These are phyloP conservation scores for Escovopsis sp. DNA, from an alignment of 2,329 filamentous ascomycete species.

Conservation along the genomic window DNA sequence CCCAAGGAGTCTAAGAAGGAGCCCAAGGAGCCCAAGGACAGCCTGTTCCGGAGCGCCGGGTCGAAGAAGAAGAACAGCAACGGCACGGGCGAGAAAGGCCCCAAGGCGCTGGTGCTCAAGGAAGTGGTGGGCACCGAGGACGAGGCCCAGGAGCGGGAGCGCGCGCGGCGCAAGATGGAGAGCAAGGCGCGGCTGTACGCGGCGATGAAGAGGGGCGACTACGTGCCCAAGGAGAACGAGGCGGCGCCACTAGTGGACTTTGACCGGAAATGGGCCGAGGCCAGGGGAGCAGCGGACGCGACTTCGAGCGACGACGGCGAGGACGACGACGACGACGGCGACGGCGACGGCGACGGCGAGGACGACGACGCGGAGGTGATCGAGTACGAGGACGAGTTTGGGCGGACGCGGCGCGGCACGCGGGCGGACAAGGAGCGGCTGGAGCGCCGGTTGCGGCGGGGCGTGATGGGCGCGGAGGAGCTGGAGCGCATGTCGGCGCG, in stretches of 20 bases:
- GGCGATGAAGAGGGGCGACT: slow-evolving; percentile 80
- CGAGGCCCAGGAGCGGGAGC: slow-evolving; percentile 52
- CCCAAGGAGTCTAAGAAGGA: slow-evolving; percentile 24
- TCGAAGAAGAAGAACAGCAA: slow-evolving; percentile 11
- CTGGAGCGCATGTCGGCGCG: slow-evolving; percentile 55
- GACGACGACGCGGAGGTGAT: slow-evolving; percentile 46
- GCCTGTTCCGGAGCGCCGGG: slow-evolving; percentile 26
- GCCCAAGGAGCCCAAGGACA: slow-evolving; percentile 29
- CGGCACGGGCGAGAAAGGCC: slow-evolving; percentile 33
- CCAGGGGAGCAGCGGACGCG: slow-evolving; percentile 28
- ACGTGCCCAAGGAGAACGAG: slow-evolving; percentile 51
- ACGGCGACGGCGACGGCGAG: slow-evolving; percentile 22
- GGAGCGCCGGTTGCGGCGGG: slow-evolving; percentile 37
- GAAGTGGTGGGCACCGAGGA: slow-evolving; percentile 41
- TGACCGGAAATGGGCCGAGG: slow-evolving; percentile 85
- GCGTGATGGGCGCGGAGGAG: slow-evolving; percentile 41
- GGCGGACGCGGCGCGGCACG: slow-evolving; percentile 62
- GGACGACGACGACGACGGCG: slow-evolving; percentile 21
- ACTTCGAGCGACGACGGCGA: slow-evolving; percentile 21
- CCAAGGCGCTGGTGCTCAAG: slow-evolving; percentile 32
- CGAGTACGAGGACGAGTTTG: slow-evolving; percentile 86
- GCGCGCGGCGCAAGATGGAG: slow-evolving; percentile 69
- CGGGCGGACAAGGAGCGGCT: slow-evolving; percentile 51
- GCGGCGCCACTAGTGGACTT: slow-evolving; percentile 72
- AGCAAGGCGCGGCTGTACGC: slow-evolving; percentile 82